Percentiles rank a stretch among this genome's conserved stretches.
Evolutionary conservation across 495 filamentous ascomycete genomes (phyloP).

Genomic region (Podospora conica): DNA sequence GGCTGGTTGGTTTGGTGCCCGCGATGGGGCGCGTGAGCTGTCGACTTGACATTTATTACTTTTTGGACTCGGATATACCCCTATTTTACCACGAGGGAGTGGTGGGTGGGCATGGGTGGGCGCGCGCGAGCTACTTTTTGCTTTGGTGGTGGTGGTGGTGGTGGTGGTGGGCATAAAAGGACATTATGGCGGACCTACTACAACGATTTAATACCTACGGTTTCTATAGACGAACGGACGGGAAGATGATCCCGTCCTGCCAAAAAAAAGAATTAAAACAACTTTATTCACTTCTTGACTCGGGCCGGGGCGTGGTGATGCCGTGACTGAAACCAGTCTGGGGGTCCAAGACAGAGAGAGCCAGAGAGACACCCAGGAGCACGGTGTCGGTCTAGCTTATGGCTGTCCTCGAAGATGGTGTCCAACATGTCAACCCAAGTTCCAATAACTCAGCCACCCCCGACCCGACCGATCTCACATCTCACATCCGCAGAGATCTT

Average conservation of each 20-base stretch:
- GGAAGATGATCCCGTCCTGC: not conserved
- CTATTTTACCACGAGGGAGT: not conserved
- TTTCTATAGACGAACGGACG: not conserved
- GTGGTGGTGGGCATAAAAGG: not conserved
- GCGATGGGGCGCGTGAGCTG: not conserved
- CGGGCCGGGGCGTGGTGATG: not conserved
- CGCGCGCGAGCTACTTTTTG: not conserved
- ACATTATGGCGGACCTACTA: not conserved
- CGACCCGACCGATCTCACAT: not conserved
- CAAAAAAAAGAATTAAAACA: not conserved
- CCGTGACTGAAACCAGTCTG: no score
- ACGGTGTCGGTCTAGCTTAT: not conserved
- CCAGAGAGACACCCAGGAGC: no score
- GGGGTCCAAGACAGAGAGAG: no score
- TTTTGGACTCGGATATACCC: slow-evolving; percentile 2
- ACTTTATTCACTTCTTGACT: not conserved
- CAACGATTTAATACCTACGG: not conserved
- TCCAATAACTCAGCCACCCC: not conserved
- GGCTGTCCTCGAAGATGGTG: not conserved
- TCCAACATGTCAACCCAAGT: no score
- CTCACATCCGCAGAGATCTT: not conserved
- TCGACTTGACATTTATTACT: not conserved
- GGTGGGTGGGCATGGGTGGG: not conserved
- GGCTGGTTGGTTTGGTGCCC: no score
- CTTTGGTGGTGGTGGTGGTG: not conserved